These are phyloP conservation scores for Neofusicoccum umdonicola DNA, from an alignment of 2,329 filamentous ascomycete species.

Conservation along the genomic window DNA sequence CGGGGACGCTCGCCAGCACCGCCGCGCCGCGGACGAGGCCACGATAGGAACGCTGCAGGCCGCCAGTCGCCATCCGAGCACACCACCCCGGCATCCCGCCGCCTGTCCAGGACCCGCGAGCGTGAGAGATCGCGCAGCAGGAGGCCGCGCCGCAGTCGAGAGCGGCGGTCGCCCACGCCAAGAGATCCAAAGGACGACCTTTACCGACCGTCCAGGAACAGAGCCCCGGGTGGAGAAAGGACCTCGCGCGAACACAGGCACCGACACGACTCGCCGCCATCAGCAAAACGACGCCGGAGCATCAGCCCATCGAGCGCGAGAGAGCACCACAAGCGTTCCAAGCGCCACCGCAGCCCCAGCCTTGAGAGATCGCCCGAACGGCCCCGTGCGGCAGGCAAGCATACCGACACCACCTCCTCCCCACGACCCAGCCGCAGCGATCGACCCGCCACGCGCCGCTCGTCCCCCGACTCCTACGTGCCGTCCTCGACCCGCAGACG, in stretches of 20 bases:
- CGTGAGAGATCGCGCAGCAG: conserved; percentile 16
- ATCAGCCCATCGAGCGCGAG: conserved; percentile 35
- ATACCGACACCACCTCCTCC: conserved; percentile 31
- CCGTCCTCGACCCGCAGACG: conserved; percentile 35
- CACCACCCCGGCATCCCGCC: conserved; percentile 24
- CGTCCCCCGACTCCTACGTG: conserved; percentile 38
- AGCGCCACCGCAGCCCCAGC: conserved; percentile 36
- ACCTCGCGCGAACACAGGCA: conserved; percentile 33
- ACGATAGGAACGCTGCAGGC: conserved; percentile 27
- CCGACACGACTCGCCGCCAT: conserved; percentile 36
- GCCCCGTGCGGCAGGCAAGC: conserved; percentile 30
- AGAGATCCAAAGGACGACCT: conserved; percentile 31
- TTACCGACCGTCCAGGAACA: conserved; percentile 34
- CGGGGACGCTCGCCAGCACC: conserved; percentile 33
- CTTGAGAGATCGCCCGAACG: conserved; percentile 34
- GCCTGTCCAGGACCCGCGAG: conserved; percentile 29
- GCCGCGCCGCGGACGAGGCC: conserved; percentile 31
- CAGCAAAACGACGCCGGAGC: conserved; percentile 39
- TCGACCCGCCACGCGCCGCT: conserved; percentile 29
- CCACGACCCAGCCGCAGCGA: conserved; percentile 33
- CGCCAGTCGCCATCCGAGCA: conserved; percentile 20
- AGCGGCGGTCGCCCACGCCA: conserved; percentile 24
- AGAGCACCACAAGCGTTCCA: conserved; percentile 32
- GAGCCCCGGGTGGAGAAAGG: conserved; percentile 37
- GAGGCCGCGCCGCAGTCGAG: conserved; percentile 31